These are phyloP conservation scores for Penicillium daleae DNA, from an alignment of 495 filamentous ascomycete species.

Conservation along the genomic window DNA sequence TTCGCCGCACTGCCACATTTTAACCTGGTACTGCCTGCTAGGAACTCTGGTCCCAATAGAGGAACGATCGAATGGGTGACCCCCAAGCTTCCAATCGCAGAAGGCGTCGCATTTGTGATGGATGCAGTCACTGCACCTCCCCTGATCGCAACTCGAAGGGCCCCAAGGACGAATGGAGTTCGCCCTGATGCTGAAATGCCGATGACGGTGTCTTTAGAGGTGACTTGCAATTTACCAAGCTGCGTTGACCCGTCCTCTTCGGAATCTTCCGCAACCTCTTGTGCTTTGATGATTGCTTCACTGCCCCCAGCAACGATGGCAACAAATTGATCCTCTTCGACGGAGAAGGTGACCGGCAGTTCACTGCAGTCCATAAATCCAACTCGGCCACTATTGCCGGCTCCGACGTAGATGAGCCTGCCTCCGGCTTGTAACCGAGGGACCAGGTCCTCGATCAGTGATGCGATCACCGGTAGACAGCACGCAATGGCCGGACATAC, in stretches of 20 bases:
- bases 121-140: slow-evolving; percentile 37
- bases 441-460: slow-evolving; percentile 35
- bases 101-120: slow-evolving; percentile 37
- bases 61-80: slow-evolving; percentile 36
- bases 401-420: slow-evolving; percentile 43
- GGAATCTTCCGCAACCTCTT: slow-evolving; percentile 46
- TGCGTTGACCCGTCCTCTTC: slow-evolving; percentile 27
- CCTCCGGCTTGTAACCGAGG: slow-evolving; percentile 37
- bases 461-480: slow-evolving; percentile 38
- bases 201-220: slow-evolving; percentile 39
- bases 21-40: slow-evolving; percentile 45
- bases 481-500: slow-evolving; percentile 34
- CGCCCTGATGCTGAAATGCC: slow-evolving; percentile 46
- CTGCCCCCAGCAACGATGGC: slow-evolving; percentile 43
- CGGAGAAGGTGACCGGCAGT: slow-evolving; percentile 41
- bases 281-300: slow-evolving; percentile 39
- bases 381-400: slow-evolving; percentile 45
- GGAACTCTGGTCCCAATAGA: slow-evolving; percentile 38
- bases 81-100: slow-evolving; percentile 27
- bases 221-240: slow-evolving; percentile 27
- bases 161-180: slow-evolving; percentile 43
- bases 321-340: slow-evolving; percentile 36
- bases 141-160: slow-evolving; percentile 33
- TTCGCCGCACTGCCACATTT: slow-evolving; percentile 46
- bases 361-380: slow-evolving; percentile 45